phyloP scores from a whole-genome alignment of 306 rosid genomes.

The Sesbania bispinosa region DNA sequence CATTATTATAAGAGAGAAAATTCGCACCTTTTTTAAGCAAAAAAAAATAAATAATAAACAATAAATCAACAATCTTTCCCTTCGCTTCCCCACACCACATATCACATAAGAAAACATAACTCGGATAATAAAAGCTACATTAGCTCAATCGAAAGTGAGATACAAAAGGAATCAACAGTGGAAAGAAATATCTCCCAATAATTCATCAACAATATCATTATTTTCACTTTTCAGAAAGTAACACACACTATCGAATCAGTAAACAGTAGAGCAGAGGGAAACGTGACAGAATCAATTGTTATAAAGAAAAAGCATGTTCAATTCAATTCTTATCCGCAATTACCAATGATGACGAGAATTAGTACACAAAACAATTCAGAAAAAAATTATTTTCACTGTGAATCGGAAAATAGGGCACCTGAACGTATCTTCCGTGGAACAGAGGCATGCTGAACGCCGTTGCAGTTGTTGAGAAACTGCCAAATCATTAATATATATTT shows the following conservation, averaged over 20 bases:
- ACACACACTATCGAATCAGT: too few species aligned
- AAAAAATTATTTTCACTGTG: background rate
- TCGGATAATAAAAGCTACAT: slow-evolving; percentile 28
- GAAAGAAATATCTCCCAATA: slow-evolving; percentile 16
- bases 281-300: too few species aligned
- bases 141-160: slow-evolving; percentile 25
- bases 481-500: too few species aligned
- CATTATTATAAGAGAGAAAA: background rate
- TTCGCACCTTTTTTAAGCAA: background rate
- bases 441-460: slow-evolving; percentile 57
- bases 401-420: slow-evolving; percentile 42
- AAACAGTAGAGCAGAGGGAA: too few species aligned
- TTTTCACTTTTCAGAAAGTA: slow-evolving; percentile 23
- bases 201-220: background rate
- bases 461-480: too few species aligned
- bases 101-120: background rate
- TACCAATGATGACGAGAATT: background rate
- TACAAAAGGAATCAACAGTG: too few species aligned
- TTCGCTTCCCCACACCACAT: background rate
- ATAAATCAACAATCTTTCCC: background rate
- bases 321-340: slow-evolving; percentile 33
- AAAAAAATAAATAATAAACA: background rate
- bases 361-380: background rate
- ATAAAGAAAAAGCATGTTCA: slow-evolving; percentile 26
- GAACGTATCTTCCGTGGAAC: slow-evolving; percentile 81